Evolutionary conservation across 805 yeast species (phyloP).

Genomic region (Schwanniomyces polymorphus): DNA sequence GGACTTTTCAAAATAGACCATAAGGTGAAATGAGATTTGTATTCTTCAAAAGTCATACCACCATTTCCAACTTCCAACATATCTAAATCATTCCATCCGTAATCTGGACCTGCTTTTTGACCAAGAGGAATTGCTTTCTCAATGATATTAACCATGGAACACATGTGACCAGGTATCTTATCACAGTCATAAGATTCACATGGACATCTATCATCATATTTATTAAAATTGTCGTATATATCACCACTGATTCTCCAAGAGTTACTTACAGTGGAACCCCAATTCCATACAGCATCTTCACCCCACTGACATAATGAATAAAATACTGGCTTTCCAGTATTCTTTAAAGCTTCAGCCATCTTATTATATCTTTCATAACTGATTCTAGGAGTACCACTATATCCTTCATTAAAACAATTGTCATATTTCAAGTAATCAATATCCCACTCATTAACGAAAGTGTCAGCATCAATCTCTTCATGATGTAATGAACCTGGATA

Average conservation of each 20-base stretch:
- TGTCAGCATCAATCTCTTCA: conserved; percentile 23
- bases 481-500: conserved; percentile 26
- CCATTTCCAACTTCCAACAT: conserved; percentile 29
- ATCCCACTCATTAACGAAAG: conserved; percentile 22
- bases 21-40: conserved; percentile 25
- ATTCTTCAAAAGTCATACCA: conserved; percentile 23
- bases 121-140: conserved; percentile 25
- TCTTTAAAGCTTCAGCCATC: conserved; percentile 25
- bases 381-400: conserved; percentile 19
- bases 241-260: conserved; percentile 31
- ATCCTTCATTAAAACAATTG: conserved; percentile 27
- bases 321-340: conserved; percentile 26
- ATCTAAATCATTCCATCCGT: conserved; percentile 28
- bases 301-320: conserved; percentile 32
- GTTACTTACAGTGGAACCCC: conserved; percentile 25
- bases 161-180: conserved; percentile 19
- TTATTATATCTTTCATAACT: conserved; percentile 21
- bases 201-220: conserved; percentile 23
- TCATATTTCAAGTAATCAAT: conserved; percentile 30
- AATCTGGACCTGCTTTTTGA: conserved; percentile 15
- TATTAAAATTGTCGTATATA: conserved; percentile 12
- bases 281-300: conserved; percentile 25
- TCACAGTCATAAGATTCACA: conserved; percentile 22
- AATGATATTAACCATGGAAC: conserved; percentile 19
- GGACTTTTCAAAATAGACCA: conserved; percentile 31